These are phyloP conservation scores for Globisporangium abappressorium DNA, from an alignment of 352 stramenopile species.

Conservation along the genomic window DNA sequence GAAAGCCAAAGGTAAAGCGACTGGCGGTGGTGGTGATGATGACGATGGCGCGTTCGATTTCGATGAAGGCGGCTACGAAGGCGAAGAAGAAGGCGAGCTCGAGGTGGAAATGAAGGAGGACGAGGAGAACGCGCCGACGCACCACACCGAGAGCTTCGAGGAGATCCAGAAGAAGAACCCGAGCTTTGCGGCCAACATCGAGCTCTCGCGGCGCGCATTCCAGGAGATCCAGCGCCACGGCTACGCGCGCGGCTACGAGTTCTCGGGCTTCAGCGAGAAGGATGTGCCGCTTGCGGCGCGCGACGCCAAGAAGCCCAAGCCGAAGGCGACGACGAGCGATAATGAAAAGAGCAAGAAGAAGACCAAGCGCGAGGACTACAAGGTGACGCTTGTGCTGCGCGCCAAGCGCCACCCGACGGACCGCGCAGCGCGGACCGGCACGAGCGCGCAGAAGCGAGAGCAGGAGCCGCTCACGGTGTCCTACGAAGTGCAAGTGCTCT, in stretches of 20 bases:
- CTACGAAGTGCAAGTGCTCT: constrained; percentile 31
- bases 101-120: constrained; percentile 1
- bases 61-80: not conserved
- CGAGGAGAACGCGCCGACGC: constrained; percentile 20
- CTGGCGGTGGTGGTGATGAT: not conserved
- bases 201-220: constrained; percentile 43
- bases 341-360: constrained; percentile 21
- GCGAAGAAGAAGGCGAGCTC: not conserved
- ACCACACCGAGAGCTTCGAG: constrained; percentile 26
- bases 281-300: constrained; percentile 10
- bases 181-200: constrained; percentile 46
- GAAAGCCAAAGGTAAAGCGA: not conserved
- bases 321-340: constrained; percentile 9
- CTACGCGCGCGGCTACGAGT: constrained; percentile 49
- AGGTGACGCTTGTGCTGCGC: constrained; percentile 50
- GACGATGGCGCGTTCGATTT: not conserved
- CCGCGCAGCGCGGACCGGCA: constrained; percentile 22
- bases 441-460: constrained; percentile 24
- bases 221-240: constrained; percentile 52
- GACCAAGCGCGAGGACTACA: constrained; percentile 28
- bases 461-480: constrained; percentile 17
- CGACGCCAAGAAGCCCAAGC: constrained; percentile 2
- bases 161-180: constrained; percentile 46
- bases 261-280: constrained; percentile 58
- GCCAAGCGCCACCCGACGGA: constrained; percentile 22